A percentile compares a stretch with the other conserved stretches of the same genome.
Conservation (phyloP, 208 protist species). For the Acanthamoeba royreba region DNA sequence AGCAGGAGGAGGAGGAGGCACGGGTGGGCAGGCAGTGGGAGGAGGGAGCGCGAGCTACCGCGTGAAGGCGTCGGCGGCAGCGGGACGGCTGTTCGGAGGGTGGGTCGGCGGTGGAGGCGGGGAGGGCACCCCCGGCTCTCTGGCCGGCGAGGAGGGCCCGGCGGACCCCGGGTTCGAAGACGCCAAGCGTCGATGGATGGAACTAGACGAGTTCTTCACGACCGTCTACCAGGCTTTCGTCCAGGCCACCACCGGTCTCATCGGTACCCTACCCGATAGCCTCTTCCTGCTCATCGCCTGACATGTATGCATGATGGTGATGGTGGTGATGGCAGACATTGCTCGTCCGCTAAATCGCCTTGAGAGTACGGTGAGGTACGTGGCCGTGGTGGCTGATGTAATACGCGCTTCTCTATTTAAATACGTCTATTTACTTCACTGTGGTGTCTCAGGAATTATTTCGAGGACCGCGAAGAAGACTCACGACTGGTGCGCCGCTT, state of each 20-base stretch:
- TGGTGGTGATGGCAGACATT: not conserved
- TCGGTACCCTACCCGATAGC: not conserved
- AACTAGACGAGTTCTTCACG: not conserved
- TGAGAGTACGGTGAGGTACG: not conserved
- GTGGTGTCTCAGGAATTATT: not conserved
- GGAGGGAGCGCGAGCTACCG: not conserved
- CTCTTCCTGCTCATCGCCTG: not conserved
- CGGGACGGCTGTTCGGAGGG: not conserved
- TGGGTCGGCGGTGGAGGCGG: not conserved
- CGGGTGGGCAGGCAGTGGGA: not conserved
- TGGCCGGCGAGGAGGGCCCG: not conserved
- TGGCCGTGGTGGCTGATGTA: not conserved
- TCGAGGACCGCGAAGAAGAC: not conserved
- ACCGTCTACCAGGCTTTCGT: not conserved
- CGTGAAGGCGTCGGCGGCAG: no score
- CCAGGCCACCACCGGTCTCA: not conserved
- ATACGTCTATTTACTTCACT: not conserved
- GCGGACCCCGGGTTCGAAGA: not conserved
- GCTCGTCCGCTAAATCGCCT: not conserved
- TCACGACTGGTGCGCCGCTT: not conserved
- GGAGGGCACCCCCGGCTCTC: no score
- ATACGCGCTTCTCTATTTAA: not conserved
- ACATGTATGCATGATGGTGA: no score
- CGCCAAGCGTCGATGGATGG: not conserved
- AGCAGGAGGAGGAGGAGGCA: not conserved